Percentiles rank a stretch among this genome's conserved stretches.
Conservation (phyloP, 495 filamentous ascomycete genomes). For the Aspergillus leporis region DNA sequence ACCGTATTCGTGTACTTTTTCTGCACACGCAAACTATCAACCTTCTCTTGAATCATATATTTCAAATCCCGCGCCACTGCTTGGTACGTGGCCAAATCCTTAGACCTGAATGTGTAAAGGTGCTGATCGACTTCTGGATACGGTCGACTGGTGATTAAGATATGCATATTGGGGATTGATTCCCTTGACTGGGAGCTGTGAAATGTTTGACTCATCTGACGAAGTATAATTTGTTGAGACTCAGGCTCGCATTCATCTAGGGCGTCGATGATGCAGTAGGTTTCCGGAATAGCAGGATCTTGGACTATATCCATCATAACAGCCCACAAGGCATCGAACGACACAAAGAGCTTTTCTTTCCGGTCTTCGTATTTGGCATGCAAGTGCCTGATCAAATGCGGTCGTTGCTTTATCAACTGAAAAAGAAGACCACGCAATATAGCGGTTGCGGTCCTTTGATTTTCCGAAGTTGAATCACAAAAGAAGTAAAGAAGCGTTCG, state of each 20-base stretch:
- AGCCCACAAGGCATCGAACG: slow-evolving; percentile 31
- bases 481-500: slow-evolving; percentile 31
- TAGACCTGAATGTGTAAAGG: slow-evolving; percentile 18
- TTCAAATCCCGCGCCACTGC: too few species aligned
- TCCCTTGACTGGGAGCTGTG: too few species aligned
- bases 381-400: slow-evolving; percentile 19
- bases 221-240: slow-evolving; percentile 21
- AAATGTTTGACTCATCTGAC: slow-evolving; percentile 8
- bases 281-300: slow-evolving; percentile 6
- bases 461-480: slow-evolving; percentile 25
- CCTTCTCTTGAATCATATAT: too few species aligned
- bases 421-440: slow-evolving; percentile 29
- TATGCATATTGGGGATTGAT: slow-evolving; percentile 6
- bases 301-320: slow-evolving; percentile 16
- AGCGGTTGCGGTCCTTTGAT: slow-evolving; percentile 16
- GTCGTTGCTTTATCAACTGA: slow-evolving; percentile 23
- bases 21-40: too few species aligned
- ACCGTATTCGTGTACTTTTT: too few species aligned
- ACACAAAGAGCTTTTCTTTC: slow-evolving; percentile 23
- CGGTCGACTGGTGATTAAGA: slow-evolving; percentile 30
- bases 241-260: slow-evolving; percentile 30
- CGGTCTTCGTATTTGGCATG: slow-evolving; percentile 24
- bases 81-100: slow-evolving; percentile 21
- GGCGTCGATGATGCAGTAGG: slow-evolving; percentile 30
- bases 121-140: slow-evolving; percentile 22